Evolutionary conservation across 1,284 basidiomycete genomes (phyloP), one percentile per base, ranked within the genome.

Genomic region (Trichosporon coremiiforme): DNA sequence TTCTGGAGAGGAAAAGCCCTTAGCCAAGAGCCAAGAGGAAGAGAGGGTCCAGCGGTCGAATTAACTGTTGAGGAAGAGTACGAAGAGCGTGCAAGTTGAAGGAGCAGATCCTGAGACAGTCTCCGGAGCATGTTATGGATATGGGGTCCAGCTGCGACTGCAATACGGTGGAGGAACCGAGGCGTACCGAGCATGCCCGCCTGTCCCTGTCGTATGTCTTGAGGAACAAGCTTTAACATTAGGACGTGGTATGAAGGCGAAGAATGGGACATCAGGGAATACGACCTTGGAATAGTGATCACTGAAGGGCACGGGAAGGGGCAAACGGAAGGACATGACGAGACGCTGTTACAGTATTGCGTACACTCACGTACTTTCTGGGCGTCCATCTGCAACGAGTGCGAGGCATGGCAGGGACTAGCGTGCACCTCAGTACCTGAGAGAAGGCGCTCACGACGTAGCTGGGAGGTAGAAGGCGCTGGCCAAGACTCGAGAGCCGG

Each of bases 11-110:
- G 36, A 13, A 33, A 9, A 8, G 31, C n/a, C 57, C 31, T 33
- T 62, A 35, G 22, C 57, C 31, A 17, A 62, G 57, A 62, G 57
- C 57, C 57, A 62, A 62, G 57, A 62, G 15, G 9, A 33, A 62
- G 15, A 62, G 15, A 33, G 57, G 15, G 15, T 62, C 57, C 41
- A 15, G n/a, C 31, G 9, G 57, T 31, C 57, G 31, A 33, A 35
- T n/a, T 62, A 13, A 8, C 17, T n/a, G 57, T 6, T 33, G 57
- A 20, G 31, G 29, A 62, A 62, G 57, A 33, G 29, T n/a, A 62
- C 57, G 31, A 33, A 33, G 57, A 31, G 57, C 57, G 57, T 62
- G 31, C 57, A n/a, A 62, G 17, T 17, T 33, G 31, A 62, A 33
- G 57, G 57, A 35, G 29, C 13, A 9, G 57, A 33, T 33, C 57